Percentiles rank a stretch among this genome's conserved stretches.
Conservation (phyloP, 176 grass and related monocot genomes). For the Poa annua region DNA sequence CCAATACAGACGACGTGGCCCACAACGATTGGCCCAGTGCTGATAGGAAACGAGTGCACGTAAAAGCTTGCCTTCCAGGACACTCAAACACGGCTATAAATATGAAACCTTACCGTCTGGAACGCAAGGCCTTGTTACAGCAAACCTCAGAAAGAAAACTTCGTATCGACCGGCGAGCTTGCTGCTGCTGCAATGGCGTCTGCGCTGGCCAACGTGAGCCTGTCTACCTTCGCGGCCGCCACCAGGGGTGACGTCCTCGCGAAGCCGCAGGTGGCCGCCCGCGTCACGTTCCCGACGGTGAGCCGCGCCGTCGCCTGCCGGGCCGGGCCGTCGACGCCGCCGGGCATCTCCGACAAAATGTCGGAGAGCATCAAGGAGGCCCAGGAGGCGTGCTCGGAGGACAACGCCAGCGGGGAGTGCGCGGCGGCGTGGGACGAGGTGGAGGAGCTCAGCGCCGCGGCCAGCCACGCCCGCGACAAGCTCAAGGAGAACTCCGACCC, state of each 20-base stretch:
- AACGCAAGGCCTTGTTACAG: conserved; percentile 21
- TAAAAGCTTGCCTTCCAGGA: background rate
- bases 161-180: background rate
- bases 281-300: conserved; percentile 14
- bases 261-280: conserved; percentile 31
- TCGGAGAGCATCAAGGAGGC: conserved; percentile 95
- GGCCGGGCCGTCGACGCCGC: conserved; percentile 64
- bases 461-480: conserved; percentile 90
- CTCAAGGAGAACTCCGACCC: conserved; percentile 69
- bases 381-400: conserved; percentile 65
- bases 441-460: conserved; percentile 50
- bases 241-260: conserved; percentile 30
- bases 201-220: conserved; percentile 45
- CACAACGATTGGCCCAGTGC: conserved; percentile 8
- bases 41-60: conserved; percentile 63
- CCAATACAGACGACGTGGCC: background rate
- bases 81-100: conserved; percentile 18
- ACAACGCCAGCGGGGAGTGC: conserved; percentile 58
- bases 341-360: conserved; percentile 72
- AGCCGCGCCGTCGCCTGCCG: conserved; percentile 36
- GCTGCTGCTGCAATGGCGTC: conserved; percentile 53
- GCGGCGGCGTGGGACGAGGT: conserved; percentile 85
- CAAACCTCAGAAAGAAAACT: background rate
- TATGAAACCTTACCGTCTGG: conserved; percentile 12
- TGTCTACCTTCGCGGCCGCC: conserved; percentile 42